phyloP scores from a whole-genome alignment of 2,329 filamentous ascomycete species.

The Purpureocillium lavendulum region DNA sequence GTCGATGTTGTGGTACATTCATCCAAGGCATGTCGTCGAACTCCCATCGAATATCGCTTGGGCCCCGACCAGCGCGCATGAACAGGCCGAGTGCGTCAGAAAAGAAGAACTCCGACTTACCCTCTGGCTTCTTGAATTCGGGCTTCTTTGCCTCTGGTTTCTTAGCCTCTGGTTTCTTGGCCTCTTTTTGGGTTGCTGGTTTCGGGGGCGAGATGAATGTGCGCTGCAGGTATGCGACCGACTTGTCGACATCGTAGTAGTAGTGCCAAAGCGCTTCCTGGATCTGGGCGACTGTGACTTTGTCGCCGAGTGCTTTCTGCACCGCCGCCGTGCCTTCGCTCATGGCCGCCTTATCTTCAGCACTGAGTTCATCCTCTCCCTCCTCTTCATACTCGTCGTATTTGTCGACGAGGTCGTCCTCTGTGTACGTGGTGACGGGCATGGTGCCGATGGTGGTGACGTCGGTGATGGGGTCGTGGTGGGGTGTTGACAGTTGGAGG shows the following conservation, averaged over 20 bases:
- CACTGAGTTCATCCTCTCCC: constrained; percentile 36
- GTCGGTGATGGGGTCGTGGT: too few relatives aligned
- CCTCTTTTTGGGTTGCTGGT: not conserved
- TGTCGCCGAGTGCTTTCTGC: constrained; percentile 53
- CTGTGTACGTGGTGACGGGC: constrained; percentile 27
- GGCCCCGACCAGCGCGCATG: constrained; percentile 21
- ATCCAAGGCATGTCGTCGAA: constrained; percentile 87
- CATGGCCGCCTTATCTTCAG: constrained; percentile 45
- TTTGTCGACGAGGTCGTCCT: constrained; percentile 38
- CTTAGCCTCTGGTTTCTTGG: constrained; percentile 37
- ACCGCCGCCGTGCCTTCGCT: constrained; percentile 59
- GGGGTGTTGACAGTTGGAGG: too few relatives aligned
- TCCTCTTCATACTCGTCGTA: constrained; percentile 39
- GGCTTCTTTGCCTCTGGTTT: constrained; percentile 14
- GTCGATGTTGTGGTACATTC: constrained; percentile 56
- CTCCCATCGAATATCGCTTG: constrained; percentile 2
- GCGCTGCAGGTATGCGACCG: constrained; percentile 70
- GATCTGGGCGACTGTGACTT: constrained; percentile 58
- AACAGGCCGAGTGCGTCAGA: constrained; percentile 16
- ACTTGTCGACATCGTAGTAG: constrained; percentile 86
- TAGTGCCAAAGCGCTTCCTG: constrained; percentile 92
- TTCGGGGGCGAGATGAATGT: constrained; percentile 39
- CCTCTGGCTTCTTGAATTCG: constrained; percentile 33
- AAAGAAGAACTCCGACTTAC: constrained; percentile 30
- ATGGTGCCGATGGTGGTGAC: not conserved